Conservation (phyloP, 139 green algal genomes). For the Volvox reticuliferus region DNA sequence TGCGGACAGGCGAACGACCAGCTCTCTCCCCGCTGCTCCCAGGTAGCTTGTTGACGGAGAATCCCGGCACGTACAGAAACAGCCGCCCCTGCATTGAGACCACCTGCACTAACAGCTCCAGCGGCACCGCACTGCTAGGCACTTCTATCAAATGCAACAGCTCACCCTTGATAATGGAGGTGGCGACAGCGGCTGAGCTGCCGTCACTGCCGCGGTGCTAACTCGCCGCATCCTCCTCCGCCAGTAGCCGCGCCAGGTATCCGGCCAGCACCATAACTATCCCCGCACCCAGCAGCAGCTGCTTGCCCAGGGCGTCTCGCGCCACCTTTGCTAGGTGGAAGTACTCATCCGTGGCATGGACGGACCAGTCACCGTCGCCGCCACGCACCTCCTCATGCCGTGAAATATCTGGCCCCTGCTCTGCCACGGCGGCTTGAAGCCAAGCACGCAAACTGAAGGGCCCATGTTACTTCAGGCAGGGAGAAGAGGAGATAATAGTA, state of each 20-base stretch:
- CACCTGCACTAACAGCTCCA: background rate
- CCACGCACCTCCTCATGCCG: background rate
- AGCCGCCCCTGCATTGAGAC: background rate
- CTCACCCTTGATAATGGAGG: background rate
- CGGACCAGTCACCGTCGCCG: no score
- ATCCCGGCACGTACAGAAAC: no score
- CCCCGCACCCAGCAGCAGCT: constrained; percentile 15
- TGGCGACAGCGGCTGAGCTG: background rate
- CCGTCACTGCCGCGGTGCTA: background rate
- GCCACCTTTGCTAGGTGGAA: background rate
- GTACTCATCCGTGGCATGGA: background rate
- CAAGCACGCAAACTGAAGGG: no score
- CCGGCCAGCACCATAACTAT: constrained; percentile 21
- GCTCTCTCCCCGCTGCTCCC: no score
- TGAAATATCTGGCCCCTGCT: background rate
- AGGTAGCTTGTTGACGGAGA: no score
- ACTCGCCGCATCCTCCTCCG: background rate
- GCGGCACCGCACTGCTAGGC: background rate
- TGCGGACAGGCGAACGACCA: no score
- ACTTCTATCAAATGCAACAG: constrained; percentile 28
- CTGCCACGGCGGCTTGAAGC: background rate
- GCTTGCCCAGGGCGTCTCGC: background rate
- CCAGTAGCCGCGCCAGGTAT: constrained; percentile 10
- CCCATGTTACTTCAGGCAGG: no score
- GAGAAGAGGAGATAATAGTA: no score